These are phyloP conservation scores for Penicillium paneum DNA, from an alignment of 2,329 filamentous ascomycete species.

Conservation along the genomic window DNA sequence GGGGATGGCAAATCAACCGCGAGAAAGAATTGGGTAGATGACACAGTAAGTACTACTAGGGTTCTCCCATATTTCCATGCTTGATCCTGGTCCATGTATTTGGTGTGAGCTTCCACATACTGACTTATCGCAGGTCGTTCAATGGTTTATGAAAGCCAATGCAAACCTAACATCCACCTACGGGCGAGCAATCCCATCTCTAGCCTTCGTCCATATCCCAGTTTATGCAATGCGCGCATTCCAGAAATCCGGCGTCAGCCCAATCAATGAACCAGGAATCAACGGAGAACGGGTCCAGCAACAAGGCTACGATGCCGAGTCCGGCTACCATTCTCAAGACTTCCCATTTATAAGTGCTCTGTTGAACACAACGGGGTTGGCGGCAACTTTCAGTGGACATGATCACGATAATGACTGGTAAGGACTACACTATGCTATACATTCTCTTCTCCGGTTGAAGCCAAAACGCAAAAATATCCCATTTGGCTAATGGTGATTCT, in stretches of 20 bases:
- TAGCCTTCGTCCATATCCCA: constrained; percentile 58
- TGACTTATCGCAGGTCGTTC: constrained; percentile 26
- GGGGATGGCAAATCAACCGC: constrained; percentile 24
- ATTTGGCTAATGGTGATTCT: constrained; percentile 13
- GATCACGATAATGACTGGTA: constrained; percentile 65
- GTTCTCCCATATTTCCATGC: neutral
- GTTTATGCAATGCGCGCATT: constrained; percentile 42
- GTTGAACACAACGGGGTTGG: constrained; percentile 52
- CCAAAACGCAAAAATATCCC: neutral
- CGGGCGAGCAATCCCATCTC: constrained; percentile 43
- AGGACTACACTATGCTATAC: neutral
- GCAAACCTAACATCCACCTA: constrained; percentile 29
- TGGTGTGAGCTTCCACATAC: neutral
- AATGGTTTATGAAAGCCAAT: constrained; percentile 46
- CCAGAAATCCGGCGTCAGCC: constrained; percentile 45
- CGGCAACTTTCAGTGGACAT: constrained; percentile 62
- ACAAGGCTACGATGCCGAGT: constrained; percentile 17
- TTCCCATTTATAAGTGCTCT: constrained; percentile 62
- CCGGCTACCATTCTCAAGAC: constrained; percentile 49
- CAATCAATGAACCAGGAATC: constrained; percentile 46
- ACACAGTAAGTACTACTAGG: constrained; percentile 24
- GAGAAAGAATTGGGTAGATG: constrained; percentile 47
- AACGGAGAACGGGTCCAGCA: constrained; percentile 45
- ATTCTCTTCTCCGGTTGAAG: neutral
- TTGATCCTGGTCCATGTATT: neutral